Percentiles rank a stretch among this genome's conserved stretches.
Conservation (phyloP, 2,329 filamentous ascomycete species). For the Pseudomassariella vexata region DNA sequence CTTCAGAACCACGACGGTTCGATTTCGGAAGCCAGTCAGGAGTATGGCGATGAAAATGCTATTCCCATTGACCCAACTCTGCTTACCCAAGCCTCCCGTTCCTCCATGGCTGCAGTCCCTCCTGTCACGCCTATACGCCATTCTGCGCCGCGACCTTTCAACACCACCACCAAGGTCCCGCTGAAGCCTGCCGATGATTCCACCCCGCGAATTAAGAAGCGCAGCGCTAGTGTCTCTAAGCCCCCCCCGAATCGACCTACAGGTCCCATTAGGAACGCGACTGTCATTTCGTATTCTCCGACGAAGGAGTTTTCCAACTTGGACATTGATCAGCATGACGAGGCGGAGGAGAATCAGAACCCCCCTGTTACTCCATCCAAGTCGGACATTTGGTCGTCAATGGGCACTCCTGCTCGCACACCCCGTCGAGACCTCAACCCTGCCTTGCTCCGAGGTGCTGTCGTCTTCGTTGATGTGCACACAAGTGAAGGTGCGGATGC, state of each 20-base stretch:
- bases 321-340: constrained; percentile 16
- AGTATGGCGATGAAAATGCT: constrained; percentile 63
- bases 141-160: constrained; percentile 47
- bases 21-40: constrained; percentile 56
- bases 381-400: constrained; percentile 45
- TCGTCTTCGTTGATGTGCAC: constrained; percentile 79
- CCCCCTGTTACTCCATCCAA: constrained; percentile 40
- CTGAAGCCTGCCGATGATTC: constrained; percentile 62
- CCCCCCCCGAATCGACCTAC: constrained; percentile 37
- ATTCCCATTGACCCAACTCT: constrained; percentile 49
- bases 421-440: constrained; percentile 48
- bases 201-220: constrained; percentile 41
- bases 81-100: constrained; percentile 14
- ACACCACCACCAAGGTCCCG: constrained; percentile 73
- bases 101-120: constrained; percentile 19
- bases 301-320: constrained; percentile 32
- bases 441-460: constrained; percentile 59
- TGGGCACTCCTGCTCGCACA: constrained; percentile 51
- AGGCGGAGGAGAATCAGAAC: constrained; percentile 14
- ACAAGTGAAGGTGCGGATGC: constrained; percentile 77
- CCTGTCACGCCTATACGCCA: constrained; percentile 52
- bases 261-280: constrained; percentile 40
- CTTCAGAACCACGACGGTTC: constrained; percentile 37
- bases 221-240: constrained; percentile 45
- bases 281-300: constrained; percentile 50